Evolutionary conservation across 805 yeast genomes (phyloP), one percentile per base, ranked within the genome.

Genomic region (Yamadazyma ubonensis): DNA sequence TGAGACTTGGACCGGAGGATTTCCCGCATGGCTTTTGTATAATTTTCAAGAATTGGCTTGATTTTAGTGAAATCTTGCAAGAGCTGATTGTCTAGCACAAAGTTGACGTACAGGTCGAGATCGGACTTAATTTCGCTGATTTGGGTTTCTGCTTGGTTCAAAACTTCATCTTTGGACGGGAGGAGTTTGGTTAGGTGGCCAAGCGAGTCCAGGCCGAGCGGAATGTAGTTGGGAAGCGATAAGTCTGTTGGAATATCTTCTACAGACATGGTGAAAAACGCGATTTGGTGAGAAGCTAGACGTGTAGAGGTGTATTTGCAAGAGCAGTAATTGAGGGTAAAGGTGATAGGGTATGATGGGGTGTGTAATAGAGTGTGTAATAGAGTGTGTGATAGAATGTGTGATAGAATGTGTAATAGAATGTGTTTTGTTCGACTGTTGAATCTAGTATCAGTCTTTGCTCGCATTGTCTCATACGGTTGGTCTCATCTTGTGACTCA

Each of bases 61-160:
- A 39, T 29, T 4, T 18, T n/a, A 10, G 11, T 22, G 7, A 31
- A 15, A 12, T 38, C 42, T 5, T 21, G 18, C n/a, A 33, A 18
- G 10, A 29, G 29, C 29, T 36, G 31, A 14, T 48, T 47, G 16
- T 39, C 29, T 4, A 43, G 16, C 8, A 43, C 27, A 28, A 45
- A 45, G 5, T 45, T 35, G 12, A 48, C 12, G 12, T 34, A 48
- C 8, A 21, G 21, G 10, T 48, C 40, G 3, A 41, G 40, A 12
- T 42, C 45, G 6, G 48, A 46, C 26, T 39, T 51, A 20, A 54
- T 51, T 6, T 41, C 42, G 16, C 44, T 49, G 42, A 45, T 44
- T 3, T 29, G 43, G 6, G 48, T 50, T 8, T 41, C 55, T 12
- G 36, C 43, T 10, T 26, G 45, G 17, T n/a, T 9, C 12, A 6